Evolutionary conservation across 495 filamentous ascomycete genomes (phyloP).

Genomic region (Aspergillus heteromorphus): DNA sequence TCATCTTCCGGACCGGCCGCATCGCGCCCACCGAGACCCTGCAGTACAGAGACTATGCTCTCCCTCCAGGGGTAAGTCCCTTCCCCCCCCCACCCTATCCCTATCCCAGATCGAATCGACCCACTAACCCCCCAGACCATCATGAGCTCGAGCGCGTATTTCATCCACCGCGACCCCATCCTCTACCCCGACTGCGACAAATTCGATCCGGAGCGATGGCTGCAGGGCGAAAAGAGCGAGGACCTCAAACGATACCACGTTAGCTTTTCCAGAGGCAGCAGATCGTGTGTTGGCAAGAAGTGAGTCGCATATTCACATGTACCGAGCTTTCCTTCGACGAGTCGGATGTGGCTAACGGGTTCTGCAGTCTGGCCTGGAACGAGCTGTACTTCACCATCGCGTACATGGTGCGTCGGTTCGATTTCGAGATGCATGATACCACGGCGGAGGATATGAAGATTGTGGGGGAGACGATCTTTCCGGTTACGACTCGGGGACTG

Average conservation of each 20-base stretch:
- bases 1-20: conserved; percentile 34
- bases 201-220: conserved; percentile 49
- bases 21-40: conserved; percentile 36
- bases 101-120: too few relatives aligned
- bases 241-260: conserved; percentile 31
- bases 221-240: conserved; percentile 22
- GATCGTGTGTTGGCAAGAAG: conserved; percentile 33
- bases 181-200: conserved; percentile 41
- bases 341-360: background rate
- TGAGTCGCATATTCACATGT: background rate
- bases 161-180: conserved; percentile 40
- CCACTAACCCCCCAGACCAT: conserved; percentile 14
- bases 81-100: conserved; percentile 13
- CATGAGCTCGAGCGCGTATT: conserved; percentile 42
- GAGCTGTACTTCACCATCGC: conserved; percentile 29
- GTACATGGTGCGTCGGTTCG: conserved; percentile 23
- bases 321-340: background rate
- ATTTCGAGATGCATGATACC: conserved; percentile 27
- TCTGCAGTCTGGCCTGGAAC: conserved; percentile 20
- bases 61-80: conserved; percentile 25
- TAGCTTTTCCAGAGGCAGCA: conserved; percentile 40
- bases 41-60: conserved; percentile 32
- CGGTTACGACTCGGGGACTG: background rate
- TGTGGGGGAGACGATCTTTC: background rate
- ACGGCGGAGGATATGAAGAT: conserved; percentile 15